These are phyloP conservation scores for Rubroboletus satanas DNA, from an alignment of 768 basidiomycete genomes.

Conservation along the genomic window DNA sequence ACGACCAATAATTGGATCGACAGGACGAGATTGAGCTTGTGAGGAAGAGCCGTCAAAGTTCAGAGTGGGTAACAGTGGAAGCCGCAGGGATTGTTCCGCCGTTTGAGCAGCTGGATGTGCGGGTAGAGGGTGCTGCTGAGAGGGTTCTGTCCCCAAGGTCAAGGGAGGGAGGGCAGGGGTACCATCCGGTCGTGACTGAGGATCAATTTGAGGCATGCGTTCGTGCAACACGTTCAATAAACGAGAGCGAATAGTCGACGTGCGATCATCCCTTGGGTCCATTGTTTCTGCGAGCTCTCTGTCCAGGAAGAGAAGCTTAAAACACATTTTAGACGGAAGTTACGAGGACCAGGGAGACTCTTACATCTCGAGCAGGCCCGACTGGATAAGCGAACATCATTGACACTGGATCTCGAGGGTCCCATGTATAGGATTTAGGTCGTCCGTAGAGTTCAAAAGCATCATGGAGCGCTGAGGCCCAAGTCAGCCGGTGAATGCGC, in stretches of 20 bases:
- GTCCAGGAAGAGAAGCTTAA: conserved; percentile 80
- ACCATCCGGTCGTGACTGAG: conserved; percentile 5
- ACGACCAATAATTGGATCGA: conserved; percentile 27
- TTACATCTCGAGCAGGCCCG: conserved; percentile 76
- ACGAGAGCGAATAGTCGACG: conserved; percentile 60
- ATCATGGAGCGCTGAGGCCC: conserved; percentile 67
- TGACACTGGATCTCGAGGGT: conserved; percentile 74
- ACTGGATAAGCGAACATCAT: conserved; percentile 96
- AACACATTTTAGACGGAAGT: conserved; percentile 13
- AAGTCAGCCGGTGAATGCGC: conserved; percentile 5
- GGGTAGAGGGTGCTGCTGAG: conserved; percentile 28
- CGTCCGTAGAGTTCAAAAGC: conserved; percentile 87
- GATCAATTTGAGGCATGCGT: conserved; percentile 50
- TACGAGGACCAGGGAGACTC: conserved; percentile 27
- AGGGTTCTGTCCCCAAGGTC: conserved; percentile 10
- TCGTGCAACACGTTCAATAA: conserved; percentile 60
- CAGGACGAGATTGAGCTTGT: conserved; percentile 14
- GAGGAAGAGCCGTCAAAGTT: conserved; percentile 37
- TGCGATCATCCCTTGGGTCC: conserved; percentile 75
- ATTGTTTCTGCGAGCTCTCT: conserved; percentile 76
- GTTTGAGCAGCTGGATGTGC: conserved; percentile 16
- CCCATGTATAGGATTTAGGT: conserved; percentile 83
- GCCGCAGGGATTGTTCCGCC: conserved; percentile 10
- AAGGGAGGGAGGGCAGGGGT: conserved; percentile 20
- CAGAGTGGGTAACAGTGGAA: conserved; percentile 59